Evolutionary conservation across 176 grass and related monocot genomes (phyloP), one percentile per base, ranked within the genome.

Genomic region (Rhynchospora pubera): DNA sequence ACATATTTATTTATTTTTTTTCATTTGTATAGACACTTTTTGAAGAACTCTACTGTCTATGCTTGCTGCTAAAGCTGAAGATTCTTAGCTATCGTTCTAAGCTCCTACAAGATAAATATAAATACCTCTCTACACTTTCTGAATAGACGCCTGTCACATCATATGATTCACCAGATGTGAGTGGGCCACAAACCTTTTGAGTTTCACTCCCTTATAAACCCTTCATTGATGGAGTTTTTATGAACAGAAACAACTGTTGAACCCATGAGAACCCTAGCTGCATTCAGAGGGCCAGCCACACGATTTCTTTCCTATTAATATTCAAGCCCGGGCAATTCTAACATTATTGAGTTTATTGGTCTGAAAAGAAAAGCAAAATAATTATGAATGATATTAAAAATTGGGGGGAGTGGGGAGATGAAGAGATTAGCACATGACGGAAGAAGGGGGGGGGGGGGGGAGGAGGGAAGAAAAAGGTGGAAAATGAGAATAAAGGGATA

Each of bases 1-100:
- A 63, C 23, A 30, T 52, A 6, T 63, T 71, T 45, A 4, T 30
- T 77, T 80, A 69, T 77, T 72, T 64, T 59, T 34, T 73, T 64
- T 34, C 2, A 1, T 87, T 91, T 52, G 87, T 52, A 59, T 15
- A 58, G 65, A 34, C 50, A 78, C 55, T 56, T 77, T 68, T 81
- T 39, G 2, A 64, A 46, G 77, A 57, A 24, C 70, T 74, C 6
- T 52, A 67, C 64, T 42, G 14, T 67, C 5, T 62, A 18, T 0
- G 13, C 12, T 14, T 67, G 14, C 64, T 67, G 64, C 30, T 67
- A 67, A 67, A 67, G 64, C 64, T 67, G 32, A 67, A 26, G 6
- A 43, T 67, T 61, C 64, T 7, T 43, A 43, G 39, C 28, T 39
- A 42, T 0, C 3, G 7, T 28, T 75, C 12, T 0, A 52, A 52